Conservation (phyloP, 805 yeast genomes). For the Tetrapisispora fleetii region DNA sequence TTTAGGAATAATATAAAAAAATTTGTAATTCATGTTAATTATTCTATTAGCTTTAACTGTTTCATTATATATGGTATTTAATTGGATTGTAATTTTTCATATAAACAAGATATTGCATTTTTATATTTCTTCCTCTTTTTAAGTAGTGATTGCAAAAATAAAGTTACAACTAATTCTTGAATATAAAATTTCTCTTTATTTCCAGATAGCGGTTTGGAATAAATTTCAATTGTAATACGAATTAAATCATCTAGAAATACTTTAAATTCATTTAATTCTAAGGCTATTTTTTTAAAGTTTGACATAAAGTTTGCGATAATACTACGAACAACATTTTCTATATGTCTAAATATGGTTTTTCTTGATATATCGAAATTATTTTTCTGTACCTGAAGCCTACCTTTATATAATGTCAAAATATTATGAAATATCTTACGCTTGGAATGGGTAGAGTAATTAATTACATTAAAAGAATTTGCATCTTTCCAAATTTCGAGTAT, state of each 20-base stretch:
- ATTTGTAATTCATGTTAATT: background rate
- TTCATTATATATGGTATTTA: background rate
- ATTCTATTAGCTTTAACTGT: background rate
- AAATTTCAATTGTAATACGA: background rate
- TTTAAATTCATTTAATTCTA: background rate
- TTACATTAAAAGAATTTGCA: slow-evolving; percentile 12
- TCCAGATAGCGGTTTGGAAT: background rate
- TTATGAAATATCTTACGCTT: slow-evolving; percentile 16
- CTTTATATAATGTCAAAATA: slow-evolving; percentile 21
- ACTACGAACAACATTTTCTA: slow-evolving; percentile 4
- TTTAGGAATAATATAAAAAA: slow-evolving; percentile 21
- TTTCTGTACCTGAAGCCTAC: slow-evolving; percentile 18
- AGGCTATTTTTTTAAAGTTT: slow-evolving; percentile 2
- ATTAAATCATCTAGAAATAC: background rate
- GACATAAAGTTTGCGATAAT: slow-evolving; percentile 1
- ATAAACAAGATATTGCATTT: slow-evolving; percentile 2
- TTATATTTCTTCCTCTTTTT: background rate
- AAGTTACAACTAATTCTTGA: background rate
- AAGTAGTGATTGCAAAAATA: background rate
- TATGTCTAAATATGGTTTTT: slow-evolving; percentile 3
- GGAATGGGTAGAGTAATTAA: slow-evolving; percentile 9
- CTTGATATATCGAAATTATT: background rate
- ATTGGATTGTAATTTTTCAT: background rate
- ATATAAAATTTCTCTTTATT: background rate
- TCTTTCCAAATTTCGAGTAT: slow-evolving; percentile 31